Conservation (phyloP, 1,284 basidiomycete genomes). For the Mixia osmundae region DNA sequence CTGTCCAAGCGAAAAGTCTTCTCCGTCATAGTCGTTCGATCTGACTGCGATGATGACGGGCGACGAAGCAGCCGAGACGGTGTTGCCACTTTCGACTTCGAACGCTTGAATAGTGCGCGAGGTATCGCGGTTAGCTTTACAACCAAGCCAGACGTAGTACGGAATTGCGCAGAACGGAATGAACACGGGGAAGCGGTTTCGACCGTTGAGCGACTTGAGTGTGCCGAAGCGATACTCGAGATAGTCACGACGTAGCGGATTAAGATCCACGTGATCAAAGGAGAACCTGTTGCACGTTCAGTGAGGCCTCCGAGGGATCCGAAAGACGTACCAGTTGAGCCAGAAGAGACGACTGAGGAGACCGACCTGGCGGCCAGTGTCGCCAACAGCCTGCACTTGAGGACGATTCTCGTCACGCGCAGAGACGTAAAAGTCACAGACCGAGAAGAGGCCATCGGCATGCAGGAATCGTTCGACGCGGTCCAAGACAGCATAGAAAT, state of each 20-base stretch:
- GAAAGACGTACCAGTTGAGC: slow-evolving; percentile 32
- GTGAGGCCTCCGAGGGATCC: not conserved
- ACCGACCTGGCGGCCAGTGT: slow-evolving; percentile 40
- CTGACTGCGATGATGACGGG: too few relatives aligned
- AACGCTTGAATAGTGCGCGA: slow-evolving; percentile 38
- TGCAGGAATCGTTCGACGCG: slow-evolving; percentile 44
- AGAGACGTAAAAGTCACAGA: slow-evolving; percentile 60
- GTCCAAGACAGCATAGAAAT: slow-evolving; percentile 29
- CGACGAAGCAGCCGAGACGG: slow-evolving; percentile 26
- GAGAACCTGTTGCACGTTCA: slow-evolving; percentile 32
- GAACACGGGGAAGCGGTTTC: slow-evolving; percentile 42
- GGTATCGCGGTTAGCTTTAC: slow-evolving; percentile 39
- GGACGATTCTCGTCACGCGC: slow-evolving; percentile 32
- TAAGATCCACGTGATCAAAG: slow-evolving; percentile 48
- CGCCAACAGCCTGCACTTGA: slow-evolving; percentile 34
- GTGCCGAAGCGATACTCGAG: slow-evolving; percentile 62
- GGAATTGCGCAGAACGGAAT: slow-evolving; percentile 31
- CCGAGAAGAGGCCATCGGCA: slow-evolving; percentile 41
- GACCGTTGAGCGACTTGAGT: slow-evolving; percentile 19
- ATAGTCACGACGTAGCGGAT: slow-evolving; percentile 38
- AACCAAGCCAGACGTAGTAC: slow-evolving; percentile 46
- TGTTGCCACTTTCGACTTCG: slow-evolving; percentile 45
- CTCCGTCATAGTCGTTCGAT: too few relatives aligned
- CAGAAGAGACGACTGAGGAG: slow-evolving; percentile 60
- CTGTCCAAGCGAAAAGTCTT: too few relatives aligned